Conservation (phyloP, 495 filamentous ascomycete species). For the Saxophila tyrrhenica region DNA sequence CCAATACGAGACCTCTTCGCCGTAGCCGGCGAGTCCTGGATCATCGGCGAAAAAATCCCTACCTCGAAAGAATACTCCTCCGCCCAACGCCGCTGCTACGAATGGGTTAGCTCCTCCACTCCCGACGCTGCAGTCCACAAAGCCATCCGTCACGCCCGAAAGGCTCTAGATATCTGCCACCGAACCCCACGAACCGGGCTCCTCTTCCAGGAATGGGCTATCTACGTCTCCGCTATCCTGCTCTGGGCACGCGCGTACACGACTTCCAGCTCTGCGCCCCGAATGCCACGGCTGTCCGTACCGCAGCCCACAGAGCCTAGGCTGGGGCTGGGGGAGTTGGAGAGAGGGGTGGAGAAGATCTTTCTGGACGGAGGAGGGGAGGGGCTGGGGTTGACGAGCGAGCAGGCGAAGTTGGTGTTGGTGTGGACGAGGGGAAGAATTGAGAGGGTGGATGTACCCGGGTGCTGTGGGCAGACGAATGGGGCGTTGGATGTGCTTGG, state of each 20-base stretch:
- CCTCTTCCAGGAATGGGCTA: constrained; percentile 25
- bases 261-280: not conserved
- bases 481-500: constrained; percentile 17
- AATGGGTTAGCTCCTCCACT: not conserved
- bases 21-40: constrained; percentile 29
- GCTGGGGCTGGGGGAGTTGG: not conserved
- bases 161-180: constrained; percentile 21
- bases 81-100: constrained; percentile 4
- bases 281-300: not conserved
- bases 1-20: constrained; percentile 29
- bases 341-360: not conserved
- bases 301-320: constrained; percentile 2
- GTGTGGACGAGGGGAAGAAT: constrained; percentile 13
- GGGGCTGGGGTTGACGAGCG: not conserved
- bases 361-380: too few species aligned
- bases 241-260: constrained; percentile 22
- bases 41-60: constrained; percentile 25
- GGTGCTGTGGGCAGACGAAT: constrained; percentile 13
- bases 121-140: constrained; percentile 13
- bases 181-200: constrained; percentile 7
- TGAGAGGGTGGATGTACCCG: constrained; percentile 13
- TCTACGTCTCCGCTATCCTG: constrained; percentile 26
- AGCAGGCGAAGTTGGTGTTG: constrained; percentile 9
- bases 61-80: constrained; percentile 15
- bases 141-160: constrained; percentile 17